Evolutionary conservation across 2,329 filamentous ascomycete genomes (phyloP), one percentile per base, ranked within the genome.

Genomic region (Cryphonectria radicalis): DNA sequence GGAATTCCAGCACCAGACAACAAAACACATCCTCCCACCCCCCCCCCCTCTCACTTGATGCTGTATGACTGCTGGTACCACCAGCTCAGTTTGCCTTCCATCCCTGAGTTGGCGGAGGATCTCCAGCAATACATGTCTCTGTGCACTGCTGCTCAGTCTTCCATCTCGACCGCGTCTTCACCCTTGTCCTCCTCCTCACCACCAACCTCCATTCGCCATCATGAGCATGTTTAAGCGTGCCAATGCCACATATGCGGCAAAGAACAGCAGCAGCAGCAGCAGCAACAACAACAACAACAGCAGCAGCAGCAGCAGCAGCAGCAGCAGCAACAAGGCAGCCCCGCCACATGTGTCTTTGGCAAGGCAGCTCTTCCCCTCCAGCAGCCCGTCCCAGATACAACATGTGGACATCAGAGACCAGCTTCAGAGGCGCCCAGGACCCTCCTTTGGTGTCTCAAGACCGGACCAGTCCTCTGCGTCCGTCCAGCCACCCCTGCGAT

Each of bases 321-420:
- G 0, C 63, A 65, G 13, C 42, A 53, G 3, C 63, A 50, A 42
- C 37, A 35, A 72, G 60, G 43, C 62, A 35, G 68, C 64, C 22
- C 70, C 77, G 32, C 77, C 78, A n/a, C 68, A 67, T n/a, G 72
- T 60, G 13, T 74, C 78, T 64, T 77, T 87, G 60, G 79, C 82
- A 5, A 88, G 89, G 77, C 83, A 87, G 70, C 80, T 87, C 22
- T 88, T 90, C 74, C 84, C 87, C 4, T 89, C 89, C 0, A 90
- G 86, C 78, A 89, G 85, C 74, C 85, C 87, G 17, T 80, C 78
- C 60, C 77, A 81, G 37, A 76, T 78, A 22, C 80, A 78, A 7
- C 82, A 84, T 77, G 80, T 80, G 55, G 85, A 85, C 72, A 87
- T 90, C 74, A 79, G 84, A 69, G 83, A 87, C 63, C 84, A 85